Evolutionary conservation across 257 asterid genomes (phyloP).

Genomic region (Solanum clarkiae): DNA sequence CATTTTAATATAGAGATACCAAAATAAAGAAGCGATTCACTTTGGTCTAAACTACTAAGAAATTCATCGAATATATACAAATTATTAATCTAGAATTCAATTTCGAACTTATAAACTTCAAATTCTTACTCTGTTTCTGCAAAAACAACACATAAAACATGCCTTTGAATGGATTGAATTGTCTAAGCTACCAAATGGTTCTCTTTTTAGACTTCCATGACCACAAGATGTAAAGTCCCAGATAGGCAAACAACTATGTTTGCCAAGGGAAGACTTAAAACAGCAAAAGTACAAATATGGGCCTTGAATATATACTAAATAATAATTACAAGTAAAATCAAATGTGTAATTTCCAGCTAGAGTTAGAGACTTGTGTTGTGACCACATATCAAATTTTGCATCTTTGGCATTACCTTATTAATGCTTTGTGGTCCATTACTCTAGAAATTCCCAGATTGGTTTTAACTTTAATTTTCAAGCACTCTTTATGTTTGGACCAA

Average conservation of each 20-base stretch:
- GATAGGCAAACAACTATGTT: background rate
- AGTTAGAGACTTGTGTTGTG: background rate
- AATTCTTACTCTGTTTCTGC: background rate
- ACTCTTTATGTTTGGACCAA: background rate
- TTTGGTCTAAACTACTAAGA: too few species aligned
- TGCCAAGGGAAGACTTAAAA: background rate
- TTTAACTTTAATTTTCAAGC: background rate
- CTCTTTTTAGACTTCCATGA: background rate
- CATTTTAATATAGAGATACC: background rate
- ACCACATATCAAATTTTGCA: background rate
- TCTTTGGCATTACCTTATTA: background rate
- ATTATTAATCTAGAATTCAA: background rate
- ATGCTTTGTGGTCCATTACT: background rate
- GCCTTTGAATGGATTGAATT: background rate
- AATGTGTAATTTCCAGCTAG: background rate
- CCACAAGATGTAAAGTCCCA: background rate
- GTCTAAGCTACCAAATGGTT: background rate
- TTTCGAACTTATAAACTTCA: background rate
- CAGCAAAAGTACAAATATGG: background rate
- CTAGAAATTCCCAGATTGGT: background rate
- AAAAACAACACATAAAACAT: background rate
- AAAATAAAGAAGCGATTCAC: too few species aligned
- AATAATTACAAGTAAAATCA: background rate
- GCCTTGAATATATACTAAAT: background rate
- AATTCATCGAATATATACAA: too few species aligned